phyloP scores from a whole-genome alignment of 192 early-diverging fungal genomes.

The Globomyces pollinis-pini region DNA sequence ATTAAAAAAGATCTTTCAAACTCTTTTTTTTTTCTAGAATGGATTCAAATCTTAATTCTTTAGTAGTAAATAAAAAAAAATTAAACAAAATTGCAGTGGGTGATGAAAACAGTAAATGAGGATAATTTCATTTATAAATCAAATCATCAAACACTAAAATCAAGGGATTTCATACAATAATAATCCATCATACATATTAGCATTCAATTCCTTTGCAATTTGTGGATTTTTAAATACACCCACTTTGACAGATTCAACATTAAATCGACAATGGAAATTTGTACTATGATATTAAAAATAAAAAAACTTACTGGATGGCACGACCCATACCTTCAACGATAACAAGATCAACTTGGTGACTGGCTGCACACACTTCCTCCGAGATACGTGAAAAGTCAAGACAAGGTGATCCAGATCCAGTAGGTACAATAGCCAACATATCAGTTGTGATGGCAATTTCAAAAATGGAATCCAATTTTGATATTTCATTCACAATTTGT shows the following conservation, averaged over 20 bases:
- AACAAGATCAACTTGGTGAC: conserved; percentile 59
- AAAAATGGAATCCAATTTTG: conserved; percentile 37
- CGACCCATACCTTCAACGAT: conserved; percentile 72
- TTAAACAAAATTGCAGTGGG: too few relatives aligned
- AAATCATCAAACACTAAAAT: too few relatives aligned
- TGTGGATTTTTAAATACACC: conserved; percentile 74
- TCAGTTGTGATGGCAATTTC: conserved; percentile 13
- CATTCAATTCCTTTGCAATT: conserved; percentile 58
- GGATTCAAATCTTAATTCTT: too few relatives aligned
- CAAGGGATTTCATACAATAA: conserved; percentile 41
- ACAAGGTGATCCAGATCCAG: conserved; percentile 65
- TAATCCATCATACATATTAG: conserved; percentile 63
- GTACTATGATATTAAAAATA: conserved; percentile 36
- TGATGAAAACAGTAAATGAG: too few relatives aligned
- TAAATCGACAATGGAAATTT: conserved; percentile 61
- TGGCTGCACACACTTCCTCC: conserved; percentile 46
- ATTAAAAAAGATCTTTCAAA: too few relatives aligned
- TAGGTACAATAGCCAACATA: conserved; percentile 50
- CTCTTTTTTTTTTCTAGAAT: too few relatives aligned
- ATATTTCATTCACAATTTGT: conserved; percentile 35
- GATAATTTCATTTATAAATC: too few relatives aligned
- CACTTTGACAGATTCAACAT: conserved; percentile 66
- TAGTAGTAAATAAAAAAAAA: too few relatives aligned
- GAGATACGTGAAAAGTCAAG: conserved; percentile 59
- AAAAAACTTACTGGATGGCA: conserved; percentile 52